Conservation (phyloP, 371 early-diverging fungal genomes). For the Actinomortierella wolfii region DNA sequence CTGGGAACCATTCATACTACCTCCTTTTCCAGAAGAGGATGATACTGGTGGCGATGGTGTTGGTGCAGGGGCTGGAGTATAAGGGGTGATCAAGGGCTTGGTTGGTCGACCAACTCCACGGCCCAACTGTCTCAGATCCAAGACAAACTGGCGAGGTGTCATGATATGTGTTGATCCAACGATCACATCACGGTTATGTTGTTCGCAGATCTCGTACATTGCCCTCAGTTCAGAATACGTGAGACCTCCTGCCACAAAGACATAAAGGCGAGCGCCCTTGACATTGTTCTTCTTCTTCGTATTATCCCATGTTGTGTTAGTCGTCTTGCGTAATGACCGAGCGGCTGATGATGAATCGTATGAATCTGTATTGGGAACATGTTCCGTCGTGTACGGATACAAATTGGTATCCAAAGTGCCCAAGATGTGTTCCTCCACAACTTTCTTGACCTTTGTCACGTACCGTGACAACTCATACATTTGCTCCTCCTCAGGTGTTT, state of each 20-base stretch:
- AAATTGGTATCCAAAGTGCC: slow-evolving; percentile 60
- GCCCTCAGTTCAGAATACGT: slow-evolving; percentile 92
- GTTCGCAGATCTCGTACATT: slow-evolving; percentile 79
- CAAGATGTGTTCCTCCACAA: slow-evolving; percentile 61
- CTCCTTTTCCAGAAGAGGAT: slow-evolving; percentile 1
- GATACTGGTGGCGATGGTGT: background rate
- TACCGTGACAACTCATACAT: slow-evolving; percentile 75
- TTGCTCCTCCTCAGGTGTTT: slow-evolving; percentile 60
- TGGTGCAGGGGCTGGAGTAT: slow-evolving; percentile 17
- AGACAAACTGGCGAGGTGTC: slow-evolving; percentile 79
- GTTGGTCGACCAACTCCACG: slow-evolving; percentile 19
- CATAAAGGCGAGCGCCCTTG: slow-evolving; percentile 48
- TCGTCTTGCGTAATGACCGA: slow-evolving; percentile 37
- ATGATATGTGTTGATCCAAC: slow-evolving; percentile 85
- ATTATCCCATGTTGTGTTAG: slow-evolving; percentile 22
- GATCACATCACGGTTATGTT: slow-evolving; percentile 76
- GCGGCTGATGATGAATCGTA: slow-evolving; percentile 23
- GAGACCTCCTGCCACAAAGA: slow-evolving; percentile 93
- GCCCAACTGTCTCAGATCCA: slow-evolving; percentile 57
- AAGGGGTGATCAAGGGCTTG: slow-evolving; percentile 31
- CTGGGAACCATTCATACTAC: slow-evolving; percentile 10
- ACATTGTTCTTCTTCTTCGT: slow-evolving; percentile 48
- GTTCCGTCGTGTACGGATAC: slow-evolving; percentile 64
- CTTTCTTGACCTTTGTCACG: slow-evolving; percentile 64
- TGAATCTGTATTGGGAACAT: slow-evolving; percentile 46